Evolutionary conservation across 768 basidiomycete species (phyloP), one percentile per base, ranked within the genome.

Genomic region (Pleurotus platypus): DNA sequence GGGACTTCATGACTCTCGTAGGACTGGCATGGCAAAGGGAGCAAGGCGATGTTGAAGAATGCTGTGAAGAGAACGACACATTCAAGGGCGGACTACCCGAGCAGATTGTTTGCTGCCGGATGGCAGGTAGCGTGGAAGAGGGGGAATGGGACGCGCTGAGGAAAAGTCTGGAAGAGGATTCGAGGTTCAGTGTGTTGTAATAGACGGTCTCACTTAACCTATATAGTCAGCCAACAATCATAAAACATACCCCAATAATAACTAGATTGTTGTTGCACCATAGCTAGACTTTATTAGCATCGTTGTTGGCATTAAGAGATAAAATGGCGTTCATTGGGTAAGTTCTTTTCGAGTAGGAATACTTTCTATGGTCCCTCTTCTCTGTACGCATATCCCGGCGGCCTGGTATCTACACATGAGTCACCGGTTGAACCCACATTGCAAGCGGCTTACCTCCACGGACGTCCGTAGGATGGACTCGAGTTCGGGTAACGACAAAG

Each of bases 311-410:
- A 35, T 35, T 35, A 9, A 35, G 7, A 35, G 9, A 35, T 11
- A 35, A 35, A 35, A 35, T 35, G 30, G 30, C 4, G 30, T 35
- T 35, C 30, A 45, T 45, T 45, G 20, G n/a, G 11, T 72, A 2
- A 84, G 78, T 56, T 79, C 76, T 2, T 55, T 63, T 46, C 66
- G 63, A 12, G 58, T 65, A 3, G 84, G 84, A 59, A 84, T 77
- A 61, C 82, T 84, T 56, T 84, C 82, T 62, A 84, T 78, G 2
- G 84, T 82, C 0, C 84, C 83, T 4, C 67, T 66, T 56, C 72
- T 78, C 66, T 85, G 83, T 11, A 83, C 82, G 57, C 82, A 86
- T 70, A 85, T 81, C 2, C 78, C 84, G 5, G 84, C 82, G 13
- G 83, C 84, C 83, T 84, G 60, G 35, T 49, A 6, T n/a, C 35